Evolutionary conservation across 1,284 basidiomycete species (phyloP).

Genomic region (Ustilago nuda): DNA sequence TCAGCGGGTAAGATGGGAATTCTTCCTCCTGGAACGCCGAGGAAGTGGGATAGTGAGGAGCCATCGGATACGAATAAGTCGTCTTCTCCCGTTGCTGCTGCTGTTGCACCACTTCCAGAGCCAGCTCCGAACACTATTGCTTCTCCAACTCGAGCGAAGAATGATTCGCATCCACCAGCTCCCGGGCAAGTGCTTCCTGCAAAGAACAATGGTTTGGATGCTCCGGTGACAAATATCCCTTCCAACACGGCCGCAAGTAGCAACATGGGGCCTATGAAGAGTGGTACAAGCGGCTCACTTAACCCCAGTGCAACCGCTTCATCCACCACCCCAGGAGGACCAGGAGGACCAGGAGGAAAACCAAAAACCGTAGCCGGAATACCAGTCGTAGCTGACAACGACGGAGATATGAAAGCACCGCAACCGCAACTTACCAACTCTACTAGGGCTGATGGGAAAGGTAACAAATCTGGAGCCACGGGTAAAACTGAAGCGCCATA

Average conservation of each 20-base stretch:
- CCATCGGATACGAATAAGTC: not conserved
- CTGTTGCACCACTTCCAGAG: slow-evolving; percentile 17
- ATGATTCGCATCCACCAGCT: not conserved
- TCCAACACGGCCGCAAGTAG: not conserved
- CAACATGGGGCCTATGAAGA: no score
- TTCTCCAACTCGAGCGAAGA: not conserved
- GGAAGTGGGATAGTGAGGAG: not conserved
- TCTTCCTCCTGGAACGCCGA: slow-evolving; percentile 14
- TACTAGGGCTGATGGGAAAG: not conserved
- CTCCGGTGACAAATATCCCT: slow-evolving; percentile 5
- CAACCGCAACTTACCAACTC: not conserved
- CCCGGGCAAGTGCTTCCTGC: not conserved
- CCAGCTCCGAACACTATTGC: not conserved
- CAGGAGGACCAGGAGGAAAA: not conserved
- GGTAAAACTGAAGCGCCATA: not conserved
- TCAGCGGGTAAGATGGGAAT: slow-evolving; percentile 1
- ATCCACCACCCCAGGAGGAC: not conserved
- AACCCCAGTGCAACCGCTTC: slow-evolving; percentile 19
- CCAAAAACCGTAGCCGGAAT: slow-evolving; percentile 6
- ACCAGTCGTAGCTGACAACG: slow-evolving; percentile 11
- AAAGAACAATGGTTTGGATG: not conserved
- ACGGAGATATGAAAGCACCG: slow-evolving; percentile 15
- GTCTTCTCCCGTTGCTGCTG: slow-evolving; percentile 12
- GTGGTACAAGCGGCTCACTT: slow-evolving; percentile 14
- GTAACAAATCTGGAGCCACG: not conserved